Evolutionary conservation across 768 basidiomycete genomes (phyloP).

Genomic region (Mycena leptocephala): DNA sequence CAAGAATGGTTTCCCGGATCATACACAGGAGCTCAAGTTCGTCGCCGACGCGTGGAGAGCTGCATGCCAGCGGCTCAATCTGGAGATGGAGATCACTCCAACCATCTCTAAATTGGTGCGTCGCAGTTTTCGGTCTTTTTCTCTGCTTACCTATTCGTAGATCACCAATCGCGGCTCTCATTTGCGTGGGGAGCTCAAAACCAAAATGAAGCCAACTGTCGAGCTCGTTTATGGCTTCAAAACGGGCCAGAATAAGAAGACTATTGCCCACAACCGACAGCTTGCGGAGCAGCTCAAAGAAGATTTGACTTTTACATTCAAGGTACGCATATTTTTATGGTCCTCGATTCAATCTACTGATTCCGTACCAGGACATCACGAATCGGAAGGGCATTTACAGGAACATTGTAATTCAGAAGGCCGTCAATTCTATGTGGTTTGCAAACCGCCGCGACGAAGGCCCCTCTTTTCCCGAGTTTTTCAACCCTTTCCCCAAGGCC

Average conservation of each 20-base stretch:
- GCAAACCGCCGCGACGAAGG: no score
- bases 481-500: no score
- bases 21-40: not conserved
- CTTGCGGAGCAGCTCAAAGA: slow-evolving; percentile 30
- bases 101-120: slow-evolving; percentile 20
- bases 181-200: slow-evolving; percentile 37
- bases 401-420: slow-evolving; percentile 27
- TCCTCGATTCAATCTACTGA: not conserved
- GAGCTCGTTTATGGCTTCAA: slow-evolving; percentile 33
- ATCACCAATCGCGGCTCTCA: slow-evolving; percentile 27
- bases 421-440: slow-evolving; percentile 36
- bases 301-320: slow-evolving; percentile 28
- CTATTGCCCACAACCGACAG: slow-evolving; percentile 23
- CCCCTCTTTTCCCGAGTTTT: no score
- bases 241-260: slow-evolving; percentile 25
- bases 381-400: slow-evolving; percentile 16
- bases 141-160: not conserved
- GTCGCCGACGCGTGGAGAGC: not conserved
- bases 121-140: not conserved
- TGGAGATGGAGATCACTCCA: not conserved
- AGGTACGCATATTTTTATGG: not conserved
- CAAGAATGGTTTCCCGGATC: not conserved
- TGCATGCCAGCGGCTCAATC: not conserved
- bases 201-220: slow-evolving; percentile 24
- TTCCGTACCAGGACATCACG: not conserved